Percentiles rank a stretch among this genome's conserved stretches.
These are phyloP conservation scores for Pseudogymnoascus pannorum DNA, from an alignment of 2,329 filamentous ascomycete species.

Conservation along the genomic window DNA sequence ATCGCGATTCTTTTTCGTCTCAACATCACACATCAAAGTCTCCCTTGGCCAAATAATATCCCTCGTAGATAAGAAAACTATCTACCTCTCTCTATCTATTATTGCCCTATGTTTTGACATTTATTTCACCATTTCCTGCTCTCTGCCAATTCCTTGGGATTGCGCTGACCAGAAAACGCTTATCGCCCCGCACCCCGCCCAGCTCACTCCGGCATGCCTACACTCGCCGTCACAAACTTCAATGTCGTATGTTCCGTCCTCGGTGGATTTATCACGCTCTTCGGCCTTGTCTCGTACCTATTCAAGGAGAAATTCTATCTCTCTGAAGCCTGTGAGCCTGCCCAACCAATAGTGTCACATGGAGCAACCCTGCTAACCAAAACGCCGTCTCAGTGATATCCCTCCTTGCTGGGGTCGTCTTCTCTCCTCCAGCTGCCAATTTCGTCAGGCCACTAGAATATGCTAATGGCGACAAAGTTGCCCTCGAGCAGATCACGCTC, in stretches of 20 bases:
- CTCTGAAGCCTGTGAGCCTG: slow-evolving; percentile 67
- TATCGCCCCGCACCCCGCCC: neutral
- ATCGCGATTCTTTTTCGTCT: neutral
- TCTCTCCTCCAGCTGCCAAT: slow-evolving; percentile 71
- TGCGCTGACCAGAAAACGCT: slow-evolving; percentile 6
- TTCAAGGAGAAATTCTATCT: slow-evolving; percentile 82
- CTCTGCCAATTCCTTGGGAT: neutral
- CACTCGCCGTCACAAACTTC: slow-evolving; percentile 36
- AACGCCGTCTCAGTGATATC: slow-evolving; percentile 57
- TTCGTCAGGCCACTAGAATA: slow-evolving; percentile 68
- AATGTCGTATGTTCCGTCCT: slow-evolving; percentile 51
- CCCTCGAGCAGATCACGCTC: slow-evolving; percentile 64
- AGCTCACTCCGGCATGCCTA: neutral
- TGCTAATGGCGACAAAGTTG: slow-evolving; percentile 46
- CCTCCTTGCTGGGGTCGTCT: slow-evolving; percentile 64
- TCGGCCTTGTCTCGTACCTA: slow-evolving; percentile 77
- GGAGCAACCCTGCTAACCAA: neutral
- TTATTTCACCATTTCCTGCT: neutral
- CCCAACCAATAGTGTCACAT: neutral
- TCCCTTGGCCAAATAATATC: neutral
- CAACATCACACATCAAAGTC: neutral
- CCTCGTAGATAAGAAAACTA: neutral
- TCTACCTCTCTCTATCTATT: neutral
- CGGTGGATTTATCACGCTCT: slow-evolving; percentile 77
- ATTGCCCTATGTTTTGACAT: neutral